These are phyloP conservation scores for Scheffersomyces quercinus DNA, from an alignment of 1,139 yeast genomes.

Conservation along the genomic window DNA sequence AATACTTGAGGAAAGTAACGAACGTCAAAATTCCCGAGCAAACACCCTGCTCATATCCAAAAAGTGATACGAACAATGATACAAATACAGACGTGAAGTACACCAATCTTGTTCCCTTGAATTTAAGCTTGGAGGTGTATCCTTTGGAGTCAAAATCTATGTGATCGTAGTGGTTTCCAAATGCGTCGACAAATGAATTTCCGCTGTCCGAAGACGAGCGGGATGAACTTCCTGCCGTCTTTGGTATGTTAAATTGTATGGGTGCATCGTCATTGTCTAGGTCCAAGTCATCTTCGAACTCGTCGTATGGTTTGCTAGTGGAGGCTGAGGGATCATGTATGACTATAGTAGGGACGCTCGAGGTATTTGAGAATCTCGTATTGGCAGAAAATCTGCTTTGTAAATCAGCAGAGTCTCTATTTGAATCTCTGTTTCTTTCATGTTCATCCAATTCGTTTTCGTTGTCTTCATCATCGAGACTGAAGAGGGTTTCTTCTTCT, in stretches of 20 bases:
- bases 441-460: background rate
- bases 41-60: constrained; percentile 92
- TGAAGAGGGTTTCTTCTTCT: background rate
- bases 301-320: background rate
- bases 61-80: constrained; percentile 77
- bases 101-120: constrained; percentile 47
- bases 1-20: constrained; percentile 48
- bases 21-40: constrained; percentile 72
- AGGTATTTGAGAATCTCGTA: background rate
- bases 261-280: background rate
- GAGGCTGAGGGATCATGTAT: background rate
- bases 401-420: background rate
- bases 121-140: constrained; percentile 33
- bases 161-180: constrained; percentile 38
- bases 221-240: background rate
- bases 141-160: constrained; percentile 38
- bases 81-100: constrained; percentile 84
- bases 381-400: background rate
- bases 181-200: constrained; percentile 22
- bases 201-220: background rate
- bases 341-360: background rate
- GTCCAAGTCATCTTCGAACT: background rate
- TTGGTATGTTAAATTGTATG: background rate
- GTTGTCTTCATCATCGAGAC: background rate
- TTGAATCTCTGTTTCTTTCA: background rate